Conservation (phyloP, 495 filamentous ascomycete genomes). For the Aspergillus kassunensis region DNA sequence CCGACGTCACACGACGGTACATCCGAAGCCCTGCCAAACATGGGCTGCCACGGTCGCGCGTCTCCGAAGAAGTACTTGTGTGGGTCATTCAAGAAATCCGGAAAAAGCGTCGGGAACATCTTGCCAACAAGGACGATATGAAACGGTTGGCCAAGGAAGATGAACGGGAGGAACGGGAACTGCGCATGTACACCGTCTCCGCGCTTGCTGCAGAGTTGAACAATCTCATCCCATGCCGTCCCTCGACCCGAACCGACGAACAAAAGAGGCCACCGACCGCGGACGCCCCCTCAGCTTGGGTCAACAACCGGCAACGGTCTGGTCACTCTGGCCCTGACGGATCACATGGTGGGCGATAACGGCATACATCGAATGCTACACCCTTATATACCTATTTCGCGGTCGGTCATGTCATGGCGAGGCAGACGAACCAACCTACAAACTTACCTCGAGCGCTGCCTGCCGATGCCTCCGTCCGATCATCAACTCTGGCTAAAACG, state of each 20-base stretch:
- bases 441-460: background rate
- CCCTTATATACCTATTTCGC: background rate
- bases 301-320: slow-evolving; percentile 54
- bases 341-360: slow-evolving; percentile 33
- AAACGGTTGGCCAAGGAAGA: slow-evolving; percentile 87
- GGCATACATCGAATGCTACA: background rate
- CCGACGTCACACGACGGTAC: slow-evolving; percentile 93
- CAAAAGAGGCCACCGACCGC: slow-evolving; percentile 46
- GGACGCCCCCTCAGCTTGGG: slow-evolving; percentile 62
- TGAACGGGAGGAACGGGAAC: slow-evolving; percentile 76
- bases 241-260: slow-evolving; percentile 32
- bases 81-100: slow-evolving; percentile 90
- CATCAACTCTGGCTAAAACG: slow-evolving; percentile 7
- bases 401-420: background rate
- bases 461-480: slow-evolving; percentile 7
- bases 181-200: slow-evolving; percentile 68
- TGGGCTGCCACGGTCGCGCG: slow-evolving; percentile 65
- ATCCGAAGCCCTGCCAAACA: slow-evolving; percentile 75
- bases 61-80: slow-evolving; percentile 82
- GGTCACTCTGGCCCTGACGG: slow-evolving; percentile 39
- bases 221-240: slow-evolving; percentile 45
- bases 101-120: slow-evolving; percentile 68
- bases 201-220: slow-evolving; percentile 64
- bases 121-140: slow-evolving; percentile 74
- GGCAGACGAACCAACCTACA: background rate